Conservation (phyloP, 108 stramenopile genomes). For the Nitzschia sp. region DNA sequence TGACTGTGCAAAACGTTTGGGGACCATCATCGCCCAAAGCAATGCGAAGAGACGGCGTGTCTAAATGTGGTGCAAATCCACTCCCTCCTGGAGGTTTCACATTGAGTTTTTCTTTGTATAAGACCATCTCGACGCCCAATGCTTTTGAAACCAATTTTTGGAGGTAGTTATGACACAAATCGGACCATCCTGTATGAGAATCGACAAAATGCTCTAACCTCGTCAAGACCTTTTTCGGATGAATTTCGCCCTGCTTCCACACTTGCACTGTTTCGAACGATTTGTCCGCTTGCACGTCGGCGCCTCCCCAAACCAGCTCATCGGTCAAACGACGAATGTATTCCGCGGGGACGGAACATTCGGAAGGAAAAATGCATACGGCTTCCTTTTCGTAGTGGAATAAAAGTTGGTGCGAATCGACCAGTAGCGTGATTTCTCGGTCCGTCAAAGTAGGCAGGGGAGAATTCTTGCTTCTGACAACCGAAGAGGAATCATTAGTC, state of each 20-base stretch:
- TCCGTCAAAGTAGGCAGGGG: background rate
- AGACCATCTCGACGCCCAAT: slow-evolving; percentile 46
- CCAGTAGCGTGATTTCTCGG: background rate
- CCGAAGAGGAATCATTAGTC: background rate
- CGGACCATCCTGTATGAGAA: slow-evolving; percentile 48
- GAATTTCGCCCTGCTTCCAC: slow-evolving; percentile 28
- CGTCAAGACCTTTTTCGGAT: slow-evolving; percentile 45
- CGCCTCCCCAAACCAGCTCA: slow-evolving; percentile 54
- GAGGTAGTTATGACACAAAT: slow-evolving; percentile 53
- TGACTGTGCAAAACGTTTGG: slow-evolving; percentile 59
- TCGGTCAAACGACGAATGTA: slow-evolving; percentile 57
- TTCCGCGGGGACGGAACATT: slow-evolving; percentile 40
- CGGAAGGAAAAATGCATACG: slow-evolving; percentile 45
- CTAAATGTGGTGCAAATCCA: slow-evolving; percentile 78
- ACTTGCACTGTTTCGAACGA: slow-evolving; percentile 54
- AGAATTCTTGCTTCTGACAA: background rate
- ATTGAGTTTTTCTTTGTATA: slow-evolving; percentile 82
- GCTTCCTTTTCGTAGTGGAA: slow-evolving; percentile 27
- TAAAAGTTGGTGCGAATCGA: background rate
- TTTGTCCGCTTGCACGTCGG: slow-evolving; percentile 29
- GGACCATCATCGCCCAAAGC: slow-evolving; percentile 48
- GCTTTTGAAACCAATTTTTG: slow-evolving; percentile 36
- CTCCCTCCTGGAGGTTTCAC: slow-evolving; percentile 69
- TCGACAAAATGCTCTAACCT: slow-evolving; percentile 65
- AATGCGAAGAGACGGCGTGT: slow-evolving; percentile 57